A percentile compares a stretch with the other conserved stretches of the same genome.
phyloP scores from a whole-genome alignment of 306 rosid genomes.

The Casuarina glauca region DNA sequence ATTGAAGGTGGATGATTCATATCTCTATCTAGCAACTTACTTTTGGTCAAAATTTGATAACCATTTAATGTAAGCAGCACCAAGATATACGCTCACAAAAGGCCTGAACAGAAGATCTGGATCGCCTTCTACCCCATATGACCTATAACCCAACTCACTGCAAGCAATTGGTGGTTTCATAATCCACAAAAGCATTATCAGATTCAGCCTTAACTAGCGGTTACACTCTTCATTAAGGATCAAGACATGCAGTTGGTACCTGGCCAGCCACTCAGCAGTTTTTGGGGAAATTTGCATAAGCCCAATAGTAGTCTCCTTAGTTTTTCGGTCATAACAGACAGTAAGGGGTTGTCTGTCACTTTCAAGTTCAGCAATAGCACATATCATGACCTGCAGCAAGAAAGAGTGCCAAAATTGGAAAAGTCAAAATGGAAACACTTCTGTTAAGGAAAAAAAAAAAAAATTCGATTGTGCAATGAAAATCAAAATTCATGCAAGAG shows the following conservation, averaged over 20 bases:
- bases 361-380: slow-evolving; percentile 84
- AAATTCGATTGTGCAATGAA: not conserved
- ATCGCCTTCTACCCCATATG: slow-evolving; percentile 44
- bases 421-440: slow-evolving; percentile 4
- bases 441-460: slow-evolving; percentile 1
- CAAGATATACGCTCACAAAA: slow-evolving; percentile 64
- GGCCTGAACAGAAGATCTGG: slow-evolving; percentile 52
- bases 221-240: slow-evolving; percentile 17
- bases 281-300: slow-evolving; percentile 72
- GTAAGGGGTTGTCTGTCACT: slow-evolving; percentile 81
- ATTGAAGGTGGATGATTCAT: slow-evolving; percentile 5
- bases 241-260: slow-evolving; percentile 43
- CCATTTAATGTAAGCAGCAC: slow-evolving; percentile 84
- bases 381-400: slow-evolving; percentile 64
- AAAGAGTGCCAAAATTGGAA: slow-evolving; percentile 13
- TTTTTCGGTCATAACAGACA: slow-evolving; percentile 34
- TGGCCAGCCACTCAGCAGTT: slow-evolving; percentile 54
- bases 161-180: slow-evolving; percentile 30
- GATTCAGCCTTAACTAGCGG: not conserved
- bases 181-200: slow-evolving; percentile 15
- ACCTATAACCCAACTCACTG: slow-evolving; percentile 63
- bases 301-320: slow-evolving; percentile 55
- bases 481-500: not conserved
- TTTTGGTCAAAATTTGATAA: slow-evolving; percentile 53
- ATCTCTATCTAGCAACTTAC: slow-evolving; percentile 47